A percentile compares a stretch with the other conserved stretches of the same genome.
These are phyloP conservation scores for Neofusicoccum kwambonambiense DNA, from an alignment of 2,329 filamentous ascomycete genomes.

Conservation along the genomic window DNA sequence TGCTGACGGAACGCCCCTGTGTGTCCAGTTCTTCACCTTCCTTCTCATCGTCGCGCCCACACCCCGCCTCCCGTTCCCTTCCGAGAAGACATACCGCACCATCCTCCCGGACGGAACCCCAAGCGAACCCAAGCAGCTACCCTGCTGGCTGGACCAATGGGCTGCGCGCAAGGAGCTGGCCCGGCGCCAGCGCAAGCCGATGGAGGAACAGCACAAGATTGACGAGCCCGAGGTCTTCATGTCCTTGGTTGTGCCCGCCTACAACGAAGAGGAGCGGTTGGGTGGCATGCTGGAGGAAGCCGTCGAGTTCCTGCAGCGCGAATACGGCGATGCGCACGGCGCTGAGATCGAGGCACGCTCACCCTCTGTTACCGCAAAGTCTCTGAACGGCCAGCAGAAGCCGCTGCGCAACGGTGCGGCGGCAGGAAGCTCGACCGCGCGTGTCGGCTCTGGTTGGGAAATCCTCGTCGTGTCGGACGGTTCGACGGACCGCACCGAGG, in stretches of 20 bases:
- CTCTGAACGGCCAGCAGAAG: slow-evolving; percentile 31
- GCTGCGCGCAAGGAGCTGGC: slow-evolving; percentile 55
- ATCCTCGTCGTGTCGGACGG: slow-evolving; percentile 91
- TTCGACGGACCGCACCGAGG: slow-evolving; percentile 76
- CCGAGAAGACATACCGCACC: slow-evolving; percentile 84
- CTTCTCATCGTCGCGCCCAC: slow-evolving; percentile 76
- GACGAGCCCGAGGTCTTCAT: slow-evolving; percentile 79
- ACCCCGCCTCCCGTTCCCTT: slow-evolving; percentile 69
- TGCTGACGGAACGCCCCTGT: neutral
- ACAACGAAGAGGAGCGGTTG: slow-evolving; percentile 86
- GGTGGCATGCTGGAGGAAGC: slow-evolving; percentile 86
- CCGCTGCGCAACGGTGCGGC: slow-evolving; percentile 27
- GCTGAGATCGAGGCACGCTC: slow-evolving; percentile 17
- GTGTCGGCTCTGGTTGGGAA: slow-evolving; percentile 68
- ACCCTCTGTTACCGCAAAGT: slow-evolving; percentile 25
- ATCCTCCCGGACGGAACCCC: slow-evolving; percentile 63
- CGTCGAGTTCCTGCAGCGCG: slow-evolving; percentile 75
- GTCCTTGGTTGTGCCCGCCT: slow-evolving; percentile 90
- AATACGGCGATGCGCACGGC: slow-evolving; percentile 60
- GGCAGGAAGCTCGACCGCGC: slow-evolving; percentile 15
- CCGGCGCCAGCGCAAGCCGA: slow-evolving; percentile 28
- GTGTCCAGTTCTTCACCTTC: slow-evolving; percentile 60
- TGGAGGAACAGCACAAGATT: slow-evolving; percentile 57
- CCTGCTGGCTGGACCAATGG: slow-evolving; percentile 87
- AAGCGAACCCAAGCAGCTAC: slow-evolving; percentile 58